These are phyloP conservation scores for Grosmannia serpens DNA, from an alignment of 2,329 filamentous ascomycete genomes.

Conservation along the genomic window DNA sequence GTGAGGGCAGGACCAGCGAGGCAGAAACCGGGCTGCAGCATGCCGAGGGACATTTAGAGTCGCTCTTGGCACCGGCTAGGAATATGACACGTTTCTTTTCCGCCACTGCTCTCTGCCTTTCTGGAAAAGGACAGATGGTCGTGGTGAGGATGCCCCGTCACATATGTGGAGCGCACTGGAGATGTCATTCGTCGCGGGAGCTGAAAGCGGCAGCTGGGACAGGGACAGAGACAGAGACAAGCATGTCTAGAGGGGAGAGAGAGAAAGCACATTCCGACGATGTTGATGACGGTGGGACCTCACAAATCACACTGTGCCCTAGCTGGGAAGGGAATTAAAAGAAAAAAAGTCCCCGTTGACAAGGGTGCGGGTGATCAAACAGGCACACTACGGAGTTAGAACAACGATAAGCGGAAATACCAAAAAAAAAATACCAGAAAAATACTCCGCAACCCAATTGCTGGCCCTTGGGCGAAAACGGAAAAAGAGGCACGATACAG, in stretches of 20 bases:
- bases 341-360: not conserved
- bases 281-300: no score
- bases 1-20: not conserved
- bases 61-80: not conserved
- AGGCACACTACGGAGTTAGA: no score
- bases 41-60: not conserved
- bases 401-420: no score
- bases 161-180: not conserved
- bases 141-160: no score
- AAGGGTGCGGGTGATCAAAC: no score
- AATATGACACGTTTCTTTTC: not conserved
- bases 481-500: not conserved
- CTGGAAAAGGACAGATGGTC: no score
- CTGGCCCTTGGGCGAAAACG: not conserved
- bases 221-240: not conserved
- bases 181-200: not conserved
- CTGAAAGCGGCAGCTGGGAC: not conserved
- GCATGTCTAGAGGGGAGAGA: not conserved
- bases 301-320: not conserved
- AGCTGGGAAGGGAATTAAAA: not conserved
- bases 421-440: not conserved
- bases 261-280: not conserved
- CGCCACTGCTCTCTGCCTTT: not conserved
- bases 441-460: not conserved
- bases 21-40: not conserved